Percentiles rank a stretch among this genome's conserved stretches.
phyloP scores from a whole-genome alignment of 2,329 filamentous ascomycete species.

The Curvularia hawaiiensis region DNA sequence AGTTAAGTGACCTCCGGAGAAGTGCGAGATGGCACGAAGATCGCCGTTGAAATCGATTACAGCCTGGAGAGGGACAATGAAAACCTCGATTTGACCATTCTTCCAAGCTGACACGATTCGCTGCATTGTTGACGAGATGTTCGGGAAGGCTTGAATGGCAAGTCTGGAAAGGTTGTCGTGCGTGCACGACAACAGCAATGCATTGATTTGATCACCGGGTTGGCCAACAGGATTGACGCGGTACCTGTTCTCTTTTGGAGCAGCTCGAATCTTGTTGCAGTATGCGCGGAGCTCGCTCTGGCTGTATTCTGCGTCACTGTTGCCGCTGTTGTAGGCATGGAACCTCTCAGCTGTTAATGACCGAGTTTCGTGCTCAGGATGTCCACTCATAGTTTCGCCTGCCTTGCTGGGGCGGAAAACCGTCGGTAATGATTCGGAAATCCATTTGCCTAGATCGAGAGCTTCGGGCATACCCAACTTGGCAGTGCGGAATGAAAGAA shows the following conservation, averaged over 20 bases:
- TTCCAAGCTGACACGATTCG: slow-evolving; percentile 42
- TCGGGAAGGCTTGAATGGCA: slow-evolving; percentile 53
- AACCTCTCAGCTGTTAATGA: slow-evolving; percentile 39
- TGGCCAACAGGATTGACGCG: slow-evolving; percentile 48
- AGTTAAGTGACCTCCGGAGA: slow-evolving; percentile 34
- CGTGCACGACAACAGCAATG: slow-evolving; percentile 48
- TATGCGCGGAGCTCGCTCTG: slow-evolving; percentile 58
- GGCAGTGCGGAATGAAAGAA: slow-evolving; percentile 55
- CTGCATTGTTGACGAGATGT: slow-evolving; percentile 40
- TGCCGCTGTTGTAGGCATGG: slow-evolving; percentile 53
- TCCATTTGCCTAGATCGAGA: slow-evolving; percentile 38
- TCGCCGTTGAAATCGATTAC: slow-evolving; percentile 41
- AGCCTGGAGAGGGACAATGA: slow-evolving; percentile 43
- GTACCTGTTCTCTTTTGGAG: slow-evolving; percentile 51
- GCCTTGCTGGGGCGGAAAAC: slow-evolving; percentile 12
- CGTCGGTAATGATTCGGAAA: slow-evolving; percentile 24
- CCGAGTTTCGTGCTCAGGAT: slow-evolving; percentile 24
- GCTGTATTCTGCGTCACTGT: slow-evolving; percentile 54
- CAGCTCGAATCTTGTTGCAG: slow-evolving; percentile 50
- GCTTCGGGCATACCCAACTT: slow-evolving; percentile 55
- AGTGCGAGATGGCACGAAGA: slow-evolving; percentile 45
- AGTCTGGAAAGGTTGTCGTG: slow-evolving; percentile 41
- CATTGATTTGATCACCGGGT: slow-evolving; percentile 53
- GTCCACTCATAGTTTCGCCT: slow-evolving; percentile 19
- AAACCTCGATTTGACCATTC: slow-evolving; percentile 39